A percentile compares a stretch with the other conserved stretches of the same genome.
Evolutionary conservation across 306 rosid genomes (phyloP).

Genomic region (Coriaria nepalensis): DNA sequence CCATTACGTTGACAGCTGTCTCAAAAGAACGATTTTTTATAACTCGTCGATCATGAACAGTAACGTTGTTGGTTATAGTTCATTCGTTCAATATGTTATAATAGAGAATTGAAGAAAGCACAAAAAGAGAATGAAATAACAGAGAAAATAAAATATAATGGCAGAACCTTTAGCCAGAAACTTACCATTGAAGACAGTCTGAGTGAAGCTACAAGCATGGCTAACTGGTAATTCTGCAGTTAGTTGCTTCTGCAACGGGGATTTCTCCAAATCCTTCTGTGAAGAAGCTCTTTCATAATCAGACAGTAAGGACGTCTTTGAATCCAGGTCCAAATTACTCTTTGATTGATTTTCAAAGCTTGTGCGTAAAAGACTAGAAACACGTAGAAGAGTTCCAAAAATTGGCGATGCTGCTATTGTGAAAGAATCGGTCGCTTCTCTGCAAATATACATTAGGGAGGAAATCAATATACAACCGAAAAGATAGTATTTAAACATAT

Average conservation of each 20-base stretch:
- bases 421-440: conserved; percentile 69
- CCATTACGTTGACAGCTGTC: conserved; percentile 71
- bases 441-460: conserved; percentile 11
- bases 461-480: no score
- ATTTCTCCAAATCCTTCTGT: conserved; percentile 23
- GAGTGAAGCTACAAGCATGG: conserved; percentile 63
- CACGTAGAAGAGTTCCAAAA: conserved; percentile 29
- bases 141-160: neutral
- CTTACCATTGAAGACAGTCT: conserved; percentile 73
- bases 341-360: conserved; percentile 27
- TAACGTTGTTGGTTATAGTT: no score
- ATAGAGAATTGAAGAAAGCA: no score
- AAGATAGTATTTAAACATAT: neutral
- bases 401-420: conserved; percentile 61
- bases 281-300: conserved; percentile 22
- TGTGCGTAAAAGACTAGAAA: conserved; percentile 36
- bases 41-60: neutral
- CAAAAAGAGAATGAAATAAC: neutral
- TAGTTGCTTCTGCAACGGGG: conserved; percentile 34
- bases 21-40: conserved; percentile 1
- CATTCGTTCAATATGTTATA: no score
- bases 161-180: neutral
- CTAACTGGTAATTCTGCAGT: conserved; percentile 47
- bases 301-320: conserved; percentile 38
- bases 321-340: conserved; percentile 37